Conservation (phyloP, 116 monocot genomes). For the Zostera marina region DNA sequence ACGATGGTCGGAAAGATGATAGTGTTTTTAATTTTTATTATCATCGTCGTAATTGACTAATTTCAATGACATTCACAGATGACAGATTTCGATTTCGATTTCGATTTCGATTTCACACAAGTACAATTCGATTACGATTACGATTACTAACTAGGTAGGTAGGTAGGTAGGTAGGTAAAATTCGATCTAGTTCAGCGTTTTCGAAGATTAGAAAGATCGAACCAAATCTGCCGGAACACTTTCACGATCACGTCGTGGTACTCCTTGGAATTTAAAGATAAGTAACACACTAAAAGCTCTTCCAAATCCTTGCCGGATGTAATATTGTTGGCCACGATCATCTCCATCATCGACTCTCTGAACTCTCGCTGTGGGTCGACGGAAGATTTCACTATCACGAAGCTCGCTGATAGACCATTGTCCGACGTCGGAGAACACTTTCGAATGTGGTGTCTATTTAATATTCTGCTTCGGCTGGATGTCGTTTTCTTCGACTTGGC, state of each 20-base stretch:
- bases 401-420: slow-evolving; percentile 25
- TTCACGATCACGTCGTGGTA: slow-evolving; percentile 56
- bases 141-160: background rate
- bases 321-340: slow-evolving; percentile 63
- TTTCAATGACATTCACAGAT: no score
- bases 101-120: no score
- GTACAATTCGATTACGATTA: no score
- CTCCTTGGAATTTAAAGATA: slow-evolving; percentile 51
- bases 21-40: no score
- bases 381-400: slow-evolving; percentile 54
- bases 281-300: slow-evolving; percentile 59
- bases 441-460: no score
- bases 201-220: slow-evolving; percentile 9
- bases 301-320: slow-evolving; percentile 37
- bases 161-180: background rate
- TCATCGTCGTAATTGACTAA: no score
- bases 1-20: no score
- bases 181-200: background rate
- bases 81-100: no score
- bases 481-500: slow-evolving; percentile 22
- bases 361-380: slow-evolving; percentile 59
- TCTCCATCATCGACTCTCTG: slow-evolving; percentile 73
- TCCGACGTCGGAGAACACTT: no score
- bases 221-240: slow-evolving; percentile 64
- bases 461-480: background rate